These are phyloP conservation scores for Trichoderma gamsii DNA, from an alignment of 495 filamentous ascomycete genomes.

Conservation along the genomic window DNA sequence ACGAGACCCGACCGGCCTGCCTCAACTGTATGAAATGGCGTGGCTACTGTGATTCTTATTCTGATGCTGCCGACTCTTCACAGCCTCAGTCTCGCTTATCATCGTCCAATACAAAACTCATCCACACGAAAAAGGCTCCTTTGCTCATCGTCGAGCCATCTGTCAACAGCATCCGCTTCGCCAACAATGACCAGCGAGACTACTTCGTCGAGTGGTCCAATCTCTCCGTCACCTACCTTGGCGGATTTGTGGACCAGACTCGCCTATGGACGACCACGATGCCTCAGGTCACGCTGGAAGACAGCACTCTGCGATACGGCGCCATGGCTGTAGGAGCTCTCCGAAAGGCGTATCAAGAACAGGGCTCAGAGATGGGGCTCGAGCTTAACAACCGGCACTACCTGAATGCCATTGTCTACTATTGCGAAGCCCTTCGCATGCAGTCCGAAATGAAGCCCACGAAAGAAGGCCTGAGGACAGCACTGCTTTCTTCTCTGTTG, in stretches of 20 bases:
- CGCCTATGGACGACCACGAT: slow-evolving; percentile 15
- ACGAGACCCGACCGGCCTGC: slow-evolving; percentile 46
- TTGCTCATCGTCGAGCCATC: slow-evolving; percentile 8
- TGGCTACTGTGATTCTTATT: slow-evolving; percentile 47
- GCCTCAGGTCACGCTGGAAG: slow-evolving; percentile 14
- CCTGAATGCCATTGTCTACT: slow-evolving; percentile 14
- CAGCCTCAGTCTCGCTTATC: neutral
- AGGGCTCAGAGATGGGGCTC: neutral
- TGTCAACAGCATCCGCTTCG: slow-evolving; percentile 19
- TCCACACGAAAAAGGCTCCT: slow-evolving; percentile 9
- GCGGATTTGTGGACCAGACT: slow-evolving; percentile 6
- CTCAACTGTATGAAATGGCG: slow-evolving; percentile 45
- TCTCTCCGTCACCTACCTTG: slow-evolving; percentile 13
- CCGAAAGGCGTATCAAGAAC: slow-evolving; percentile 5
- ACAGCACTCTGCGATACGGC: slow-evolving; percentile 13
- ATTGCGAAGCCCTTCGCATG: slow-evolving; percentile 13
- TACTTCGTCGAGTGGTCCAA: slow-evolving; percentile 18
- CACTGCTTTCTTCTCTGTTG: slow-evolving; percentile 15
- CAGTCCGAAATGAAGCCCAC: slow-evolving; percentile 7
- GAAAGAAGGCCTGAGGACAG: slow-evolving; percentile 1
- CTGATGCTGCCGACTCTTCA: slow-evolving; percentile 6
- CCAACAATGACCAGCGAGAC: slow-evolving; percentile 19
- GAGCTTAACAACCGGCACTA: slow-evolving; percentile 14
- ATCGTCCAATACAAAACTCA: neutral
- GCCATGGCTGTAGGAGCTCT: slow-evolving; percentile 18